Evolutionary conservation across 768 basidiomycete species (phyloP), one percentile per base, ranked within the genome.

Genomic region (Phlegmacium glaucopus): DNA sequence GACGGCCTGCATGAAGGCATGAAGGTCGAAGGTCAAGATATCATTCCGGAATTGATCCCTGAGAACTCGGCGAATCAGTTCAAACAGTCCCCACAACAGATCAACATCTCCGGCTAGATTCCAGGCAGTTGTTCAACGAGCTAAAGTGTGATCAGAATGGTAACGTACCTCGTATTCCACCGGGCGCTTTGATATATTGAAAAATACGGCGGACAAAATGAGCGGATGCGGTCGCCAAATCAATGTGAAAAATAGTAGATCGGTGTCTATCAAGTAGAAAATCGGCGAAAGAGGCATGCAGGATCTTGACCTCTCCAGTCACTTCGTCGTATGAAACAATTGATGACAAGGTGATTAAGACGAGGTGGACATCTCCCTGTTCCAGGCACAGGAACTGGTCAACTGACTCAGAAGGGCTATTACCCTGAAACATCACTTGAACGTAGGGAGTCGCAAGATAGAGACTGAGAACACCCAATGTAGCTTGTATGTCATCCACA

Each of bases 261-360:
- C 46, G 44, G 1, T 34, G 37, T 15, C 35, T 11, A 27, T 52
- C 47, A 12, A 40, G 1, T 1, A 56, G 25, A 22, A 47, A 49
- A 34, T 54, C 52, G 17, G 18, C 9, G n/a, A 54, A 35, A 3
- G 52, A 54, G 15, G 52, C 52, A 25, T 45, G 49, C 18, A 29
- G 39, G 9, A 50, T 40, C 17, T 42, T 15, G 12, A 52, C 25
- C 12, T 26, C 28, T 4, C 29, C 42, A 11, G 37, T 18, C 11
- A 17, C 11, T 6, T 18, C 26, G n/a, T 32, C 9, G 47, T 30
- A 34, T 9, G n/a, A 16, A 45, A 9, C 17, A 49, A n/a, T 3
- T 47, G 41, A 26, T 52, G 51, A 1, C 44, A 11, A 13, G 39
- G 18, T 22, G 16, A 22, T 6, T 45, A 34, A 6, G 26, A n/a